Evolutionary conservation across 129 eudicot genomes (phyloP), one percentile per base, ranked within the genome.

Genomic region (Ambrosia trifida): DNA sequence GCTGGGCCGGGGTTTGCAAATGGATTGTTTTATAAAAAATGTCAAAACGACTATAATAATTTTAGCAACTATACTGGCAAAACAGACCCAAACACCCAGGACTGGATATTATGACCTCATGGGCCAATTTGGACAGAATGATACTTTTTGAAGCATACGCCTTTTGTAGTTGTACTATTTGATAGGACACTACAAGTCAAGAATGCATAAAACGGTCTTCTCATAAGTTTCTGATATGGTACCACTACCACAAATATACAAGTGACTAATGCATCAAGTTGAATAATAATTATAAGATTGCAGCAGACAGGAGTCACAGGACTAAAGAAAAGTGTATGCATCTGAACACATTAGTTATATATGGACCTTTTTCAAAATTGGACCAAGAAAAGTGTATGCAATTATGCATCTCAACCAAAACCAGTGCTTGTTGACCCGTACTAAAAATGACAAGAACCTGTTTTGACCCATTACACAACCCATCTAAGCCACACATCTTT

Each of bases 51-150:
- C 33, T 47, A 47, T 2, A 44, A 1, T 24, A 24, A 24, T 24
- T 24, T 0, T 47, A 47, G 18, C 11, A 14, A 12, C 18, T 20
- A 28, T 20, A 56, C 14, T 24, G 33, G 35, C 35, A 56, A 56
- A 24, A 20, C 35, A 56, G 35, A 3, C 62, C 62, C 62, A 56
- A 24, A 56, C 62, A 20, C 35, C 35, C 62, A 56, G 8, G 9
- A 56, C 62, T 20, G 30, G 14, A 7, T 56, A 20, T 56, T 24
- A 3, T 56, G 20, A 56, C 16, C 36, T 28, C 1, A 35, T 56
- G 33, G 33, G 35, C 62, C 62, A 56, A 56, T 56, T 56, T 56
- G 16, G 14, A 35, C 62, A 10, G 36, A 10, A 56, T 56, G 62
- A 56, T 20, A 56, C 35, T 56, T 24, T 56, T 56, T 7, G 11